phyloP scores from a whole-genome alignment of 2,329 filamentous ascomycete species.

The Alternaria brassicicola region DNA sequence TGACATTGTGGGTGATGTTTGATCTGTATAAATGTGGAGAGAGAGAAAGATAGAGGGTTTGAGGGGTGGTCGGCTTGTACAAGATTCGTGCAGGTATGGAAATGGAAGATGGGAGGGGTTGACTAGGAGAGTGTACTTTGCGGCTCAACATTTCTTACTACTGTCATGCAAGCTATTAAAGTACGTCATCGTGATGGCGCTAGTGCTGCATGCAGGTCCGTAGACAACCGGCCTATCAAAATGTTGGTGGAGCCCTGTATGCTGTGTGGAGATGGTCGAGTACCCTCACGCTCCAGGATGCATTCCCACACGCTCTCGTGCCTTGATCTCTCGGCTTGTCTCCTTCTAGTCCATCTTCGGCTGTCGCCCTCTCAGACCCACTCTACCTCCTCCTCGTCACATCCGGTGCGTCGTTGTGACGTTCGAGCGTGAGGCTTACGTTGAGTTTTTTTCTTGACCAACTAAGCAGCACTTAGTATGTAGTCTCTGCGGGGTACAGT shows the following conservation, averaged over 20 bases:
- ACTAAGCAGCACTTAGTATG: conserved; percentile 9
- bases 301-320: too few relatives aligned
- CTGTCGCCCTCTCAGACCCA: not conserved
- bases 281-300: not conserved
- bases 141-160: not conserved
- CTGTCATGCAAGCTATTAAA: not conserved
- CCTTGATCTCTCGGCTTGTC: too few relatives aligned
- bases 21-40: too few relatives aligned
- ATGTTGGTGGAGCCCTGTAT: not conserved
- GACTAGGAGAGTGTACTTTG: too few relatives aligned
- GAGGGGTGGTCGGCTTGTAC: too few relatives aligned
- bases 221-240: not conserved
- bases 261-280: not conserved
- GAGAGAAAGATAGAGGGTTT: too few relatives aligned
- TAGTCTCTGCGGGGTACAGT: not conserved
- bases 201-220: conserved; percentile 12
- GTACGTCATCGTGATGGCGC: conserved; percentile 24
- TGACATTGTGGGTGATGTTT: conserved; percentile 12
- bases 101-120: too few relatives aligned
- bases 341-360: not conserved
- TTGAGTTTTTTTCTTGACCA: not conserved
- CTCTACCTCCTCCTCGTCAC: not conserved
- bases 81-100: too few relatives aligned
- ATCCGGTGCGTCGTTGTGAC: not conserved
- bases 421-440: not conserved